Conservation (phyloP, 495 filamentous ascomycete genomes). For the Beverwykella pulmonaria region DNA sequence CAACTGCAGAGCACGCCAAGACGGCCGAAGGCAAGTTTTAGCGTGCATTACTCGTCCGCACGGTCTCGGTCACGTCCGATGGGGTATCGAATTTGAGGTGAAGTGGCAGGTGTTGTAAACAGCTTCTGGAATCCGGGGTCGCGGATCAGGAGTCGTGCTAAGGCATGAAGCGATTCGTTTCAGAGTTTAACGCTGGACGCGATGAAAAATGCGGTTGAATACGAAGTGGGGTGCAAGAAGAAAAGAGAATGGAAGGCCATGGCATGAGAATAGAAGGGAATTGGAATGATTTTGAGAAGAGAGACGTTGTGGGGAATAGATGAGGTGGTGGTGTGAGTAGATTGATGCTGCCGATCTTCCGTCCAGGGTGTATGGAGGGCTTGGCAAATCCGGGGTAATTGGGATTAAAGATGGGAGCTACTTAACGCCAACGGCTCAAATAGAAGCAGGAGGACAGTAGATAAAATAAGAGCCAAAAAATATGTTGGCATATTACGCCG, state of each 20-base stretch:
- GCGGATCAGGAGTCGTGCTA: neutral
- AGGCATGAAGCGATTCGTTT: conserved; percentile 6
- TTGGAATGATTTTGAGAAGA: neutral
- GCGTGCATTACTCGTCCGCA: neutral
- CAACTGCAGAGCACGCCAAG: conserved; percentile 25
- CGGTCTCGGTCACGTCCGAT: neutral
- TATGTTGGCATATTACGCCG: neutral
- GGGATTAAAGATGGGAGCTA: neutral
- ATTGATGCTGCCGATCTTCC: neutral
- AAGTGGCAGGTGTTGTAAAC: neutral
- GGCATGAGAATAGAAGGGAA: neutral
- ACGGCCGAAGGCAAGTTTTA: neutral
- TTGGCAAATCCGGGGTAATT: conserved; percentile 17
- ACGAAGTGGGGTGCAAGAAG: neutral
- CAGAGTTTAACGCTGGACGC: neutral
- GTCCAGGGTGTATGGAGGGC: neutral
- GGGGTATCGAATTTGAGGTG: neutral
- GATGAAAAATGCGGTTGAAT: neutral
- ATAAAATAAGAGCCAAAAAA: neutral
- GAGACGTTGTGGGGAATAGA: neutral
- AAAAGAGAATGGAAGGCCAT: neutral
- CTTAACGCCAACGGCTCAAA: neutral
- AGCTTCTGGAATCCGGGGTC: neutral
- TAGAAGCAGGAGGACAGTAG: too few relatives aligned
- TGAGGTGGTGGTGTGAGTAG: neutral